Base-by-base conservation (phyloP, 768 basidiomycete species). In the Dendrothele bispora region DNA sequence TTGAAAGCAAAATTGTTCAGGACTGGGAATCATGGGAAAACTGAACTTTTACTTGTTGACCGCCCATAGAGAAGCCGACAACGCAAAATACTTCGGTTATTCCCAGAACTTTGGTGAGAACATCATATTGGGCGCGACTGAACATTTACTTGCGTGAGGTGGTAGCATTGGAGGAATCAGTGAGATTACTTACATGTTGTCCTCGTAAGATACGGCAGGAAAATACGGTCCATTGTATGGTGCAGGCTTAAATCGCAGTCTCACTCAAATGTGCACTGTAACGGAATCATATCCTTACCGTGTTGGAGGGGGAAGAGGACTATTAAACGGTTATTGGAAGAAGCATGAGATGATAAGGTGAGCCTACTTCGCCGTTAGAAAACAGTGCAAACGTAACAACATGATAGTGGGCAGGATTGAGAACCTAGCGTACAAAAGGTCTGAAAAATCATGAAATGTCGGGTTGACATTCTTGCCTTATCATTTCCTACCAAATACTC, bases 251-350 rank as follows among this genome's bases (percentile, higher is more conserved):
- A 48, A 10, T 10, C 38, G 4, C 7, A 18, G n/a, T n/a, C n/a
- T n/a, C 21, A 20, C 28, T 39, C 27, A 11, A 12, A 39, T 48
- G 15, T 3, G 25, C 27, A 28, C 37, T 36, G 4, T 4, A 22
- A 3, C 35, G 20, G 28, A 35, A 20, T 20, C 43, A 24, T 20
- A 24, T 4, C 25, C 53, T 59, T 49, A 80, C 79, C 50, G 81
- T 82, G 58, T 81, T 82, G 0, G 80, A 82, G 25, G 81, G 80
- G 28, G 81, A 82, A 17, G 80, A 82, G 0, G 80, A 82, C 79
- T 82, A 28, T 8, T 21, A 27, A 43, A 18, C 14, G 37, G 25
- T 52, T 14, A 55, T 42, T 29, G 22, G 35, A 45, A 11, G 24
- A 32, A 24, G 27, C 25, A 46, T n/a, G 17, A 20, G 17, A 20